Evolutionary conservation across 257 asterid species (phyloP).

Genomic region (Linaria vulgaris): DNA sequence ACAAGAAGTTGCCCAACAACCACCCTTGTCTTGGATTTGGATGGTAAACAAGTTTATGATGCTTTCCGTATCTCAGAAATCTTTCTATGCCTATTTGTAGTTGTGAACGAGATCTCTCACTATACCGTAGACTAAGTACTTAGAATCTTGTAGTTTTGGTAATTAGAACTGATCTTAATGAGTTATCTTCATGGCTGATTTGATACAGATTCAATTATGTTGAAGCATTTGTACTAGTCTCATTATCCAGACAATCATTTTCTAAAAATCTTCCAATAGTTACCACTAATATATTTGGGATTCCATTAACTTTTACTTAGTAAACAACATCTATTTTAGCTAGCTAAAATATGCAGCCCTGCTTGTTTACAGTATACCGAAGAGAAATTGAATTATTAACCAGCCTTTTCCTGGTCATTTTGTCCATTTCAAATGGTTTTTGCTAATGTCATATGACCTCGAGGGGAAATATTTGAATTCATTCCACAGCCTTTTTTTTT

Average conservation of each 20-base stretch:
- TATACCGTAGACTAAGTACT: not conserved
- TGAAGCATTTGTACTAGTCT: constrained; percentile 4
- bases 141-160: constrained; percentile 5
- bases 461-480: not conserved
- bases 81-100: not conserved
- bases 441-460: too few species aligned
- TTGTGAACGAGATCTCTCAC: not conserved
- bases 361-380: constrained; percentile 9
- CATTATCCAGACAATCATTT: not conserved
- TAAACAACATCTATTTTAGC: not conserved
- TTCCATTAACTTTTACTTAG: not conserved
- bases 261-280: not conserved
- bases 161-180: not conserved
- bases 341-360: not conserved
- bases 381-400: constrained; percentile 3
- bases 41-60: constrained; percentile 51
- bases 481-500: constrained; percentile 1
- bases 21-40: constrained; percentile 91
- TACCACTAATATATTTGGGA: not conserved
- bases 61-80: constrained; percentile 10
- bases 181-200: not conserved
- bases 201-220: not conserved
- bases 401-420: constrained; percentile 3
- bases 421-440: not conserved
- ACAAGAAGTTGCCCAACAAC: constrained; percentile 97